Conservation (phyloP, 2,329 filamentous ascomycete genomes). For the Diaporthe sp. region DNA sequence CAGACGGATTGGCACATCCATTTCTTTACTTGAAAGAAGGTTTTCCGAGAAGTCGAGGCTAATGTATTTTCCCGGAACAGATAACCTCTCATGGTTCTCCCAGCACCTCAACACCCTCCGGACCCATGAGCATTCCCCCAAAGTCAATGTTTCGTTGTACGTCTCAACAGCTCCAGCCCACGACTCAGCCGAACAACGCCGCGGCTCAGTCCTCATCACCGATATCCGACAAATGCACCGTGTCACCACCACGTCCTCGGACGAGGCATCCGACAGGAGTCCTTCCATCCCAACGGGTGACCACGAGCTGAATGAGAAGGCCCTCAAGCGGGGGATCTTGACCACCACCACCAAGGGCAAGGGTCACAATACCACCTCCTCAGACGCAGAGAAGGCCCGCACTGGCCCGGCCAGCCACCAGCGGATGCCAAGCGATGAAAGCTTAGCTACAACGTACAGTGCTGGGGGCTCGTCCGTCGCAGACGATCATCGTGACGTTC, state of each 20-base stretch:
- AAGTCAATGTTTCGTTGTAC: conserved; percentile 55
- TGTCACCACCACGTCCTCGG: conserved; percentile 37
- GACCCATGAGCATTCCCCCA: conserved; percentile 54
- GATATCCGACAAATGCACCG: conserved; percentile 7
- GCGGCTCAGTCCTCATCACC: conserved; percentile 36
- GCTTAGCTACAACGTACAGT: conserved; percentile 27
- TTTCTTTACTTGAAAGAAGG: not conserved
- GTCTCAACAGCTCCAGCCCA: conserved; percentile 48
- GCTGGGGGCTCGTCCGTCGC: conserved; percentile 32
- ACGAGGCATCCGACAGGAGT: conserved; percentile 38
- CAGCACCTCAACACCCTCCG: conserved; percentile 56
- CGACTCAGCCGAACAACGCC: conserved; percentile 30
- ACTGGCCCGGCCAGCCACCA: not conserved
- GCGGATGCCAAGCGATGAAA: conserved; percentile 13
- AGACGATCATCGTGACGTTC: conserved; percentile 44
- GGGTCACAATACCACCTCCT: not conserved
- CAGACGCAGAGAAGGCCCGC: conserved; percentile 33
- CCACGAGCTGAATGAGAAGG: conserved; percentile 44
- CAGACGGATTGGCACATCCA: not conserved
- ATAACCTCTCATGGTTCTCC: conserved; percentile 54
- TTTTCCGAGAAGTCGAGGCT: not conserved
- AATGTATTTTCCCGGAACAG: conserved; percentile 40
- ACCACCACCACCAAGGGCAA: not conserved
- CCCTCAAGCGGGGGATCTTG: not conserved
- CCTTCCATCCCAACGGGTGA: conserved; percentile 24